Conservation (phyloP, 352 stramenopile species). For the Phytophthora pistaciae region DNA sequence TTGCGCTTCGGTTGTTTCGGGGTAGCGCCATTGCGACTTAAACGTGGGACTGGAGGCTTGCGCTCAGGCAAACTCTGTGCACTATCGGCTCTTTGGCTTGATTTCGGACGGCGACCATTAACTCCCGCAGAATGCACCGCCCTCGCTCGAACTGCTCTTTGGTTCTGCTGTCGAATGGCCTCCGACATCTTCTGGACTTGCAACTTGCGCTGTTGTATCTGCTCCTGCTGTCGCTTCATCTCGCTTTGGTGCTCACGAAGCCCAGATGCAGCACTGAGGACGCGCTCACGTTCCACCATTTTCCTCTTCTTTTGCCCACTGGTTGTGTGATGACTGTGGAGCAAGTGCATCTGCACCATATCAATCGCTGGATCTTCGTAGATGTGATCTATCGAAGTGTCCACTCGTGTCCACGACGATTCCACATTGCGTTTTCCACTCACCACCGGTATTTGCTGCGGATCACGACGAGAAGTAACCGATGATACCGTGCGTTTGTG, state of each 20-base stretch:
- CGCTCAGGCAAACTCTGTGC: constrained; percentile 31
- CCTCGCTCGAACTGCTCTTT: constrained; percentile 24
- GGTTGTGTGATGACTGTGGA: constrained; percentile 36
- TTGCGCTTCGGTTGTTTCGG: constrained; percentile 17
- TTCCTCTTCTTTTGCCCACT: constrained; percentile 49
- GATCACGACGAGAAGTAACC: background rate
- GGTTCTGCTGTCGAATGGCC: constrained; percentile 67
- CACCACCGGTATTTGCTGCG: background rate
- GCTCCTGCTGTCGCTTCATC: constrained; percentile 30
- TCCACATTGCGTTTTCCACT: constrained; percentile 3
- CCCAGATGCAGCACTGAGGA: constrained; percentile 50
- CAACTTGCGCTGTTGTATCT: constrained; percentile 49
- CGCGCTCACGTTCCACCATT: constrained; percentile 47
- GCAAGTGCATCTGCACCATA: constrained; percentile 51
- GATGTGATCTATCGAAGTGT: constrained; percentile 67
- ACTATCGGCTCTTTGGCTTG: constrained; percentile 1
- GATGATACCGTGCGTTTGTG: constrained; percentile 19
- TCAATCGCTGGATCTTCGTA: constrained; percentile 67
- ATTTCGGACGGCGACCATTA: background rate
- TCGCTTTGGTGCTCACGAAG: constrained; percentile 47
- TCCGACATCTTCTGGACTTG: constrained; percentile 58
- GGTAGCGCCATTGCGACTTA: constrained; percentile 34
- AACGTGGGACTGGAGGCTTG: constrained; percentile 66
- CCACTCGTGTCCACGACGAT: constrained; percentile 46
- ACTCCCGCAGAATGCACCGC: background rate